These are phyloP conservation scores for Penicillium steckii DNA, from an alignment of 495 filamentous ascomycete genomes.

Conservation along the genomic window DNA sequence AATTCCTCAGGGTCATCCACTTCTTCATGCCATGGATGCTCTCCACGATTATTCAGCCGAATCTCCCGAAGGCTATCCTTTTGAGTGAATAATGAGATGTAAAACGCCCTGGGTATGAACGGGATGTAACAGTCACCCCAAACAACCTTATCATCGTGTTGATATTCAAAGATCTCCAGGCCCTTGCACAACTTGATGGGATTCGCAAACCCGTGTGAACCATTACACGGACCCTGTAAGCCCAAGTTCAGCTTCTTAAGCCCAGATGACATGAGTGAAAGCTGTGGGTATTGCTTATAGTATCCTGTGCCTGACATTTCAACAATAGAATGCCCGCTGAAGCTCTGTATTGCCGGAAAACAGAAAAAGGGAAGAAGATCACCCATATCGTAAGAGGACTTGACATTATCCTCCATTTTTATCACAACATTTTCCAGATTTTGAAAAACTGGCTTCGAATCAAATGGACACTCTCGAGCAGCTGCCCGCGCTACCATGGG, in stretches of 20 bases:
- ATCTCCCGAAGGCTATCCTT: slow-evolving; percentile 16
- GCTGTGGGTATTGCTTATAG: neutral
- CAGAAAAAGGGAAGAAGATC: slow-evolving; percentile 13
- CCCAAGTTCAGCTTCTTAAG: neutral
- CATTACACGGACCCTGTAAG: neutral
- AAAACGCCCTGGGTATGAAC: slow-evolving; percentile 9
- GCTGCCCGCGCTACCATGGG: slow-evolving; percentile 7
- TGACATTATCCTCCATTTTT: neutral
- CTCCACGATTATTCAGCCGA: slow-evolving; percentile 11
- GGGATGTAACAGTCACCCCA: neutral
- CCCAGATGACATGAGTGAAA: neutral
- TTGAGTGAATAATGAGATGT: slow-evolving; percentile 8
- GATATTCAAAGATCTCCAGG: slow-evolving; percentile 16
- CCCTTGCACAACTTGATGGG: slow-evolving; percentile 10
- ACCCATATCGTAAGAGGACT: neutral
- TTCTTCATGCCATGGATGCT: neutral
- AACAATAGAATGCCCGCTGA: neutral
- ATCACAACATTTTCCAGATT: slow-evolving; percentile 3
- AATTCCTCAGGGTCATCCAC: neutral
- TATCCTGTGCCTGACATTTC: neutral
- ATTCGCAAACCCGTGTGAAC: slow-evolving; percentile 8
- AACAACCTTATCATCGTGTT: slow-evolving; percentile 9
- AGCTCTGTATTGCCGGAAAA: slow-evolving; percentile 8
- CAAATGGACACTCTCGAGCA: slow-evolving; percentile 5
- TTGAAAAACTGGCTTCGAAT: slow-evolving; percentile 4